These are phyloP conservation scores for Mortierella sp. DNA, from an alignment of 371 early-diverging fungal species.

Conservation along the genomic window DNA sequence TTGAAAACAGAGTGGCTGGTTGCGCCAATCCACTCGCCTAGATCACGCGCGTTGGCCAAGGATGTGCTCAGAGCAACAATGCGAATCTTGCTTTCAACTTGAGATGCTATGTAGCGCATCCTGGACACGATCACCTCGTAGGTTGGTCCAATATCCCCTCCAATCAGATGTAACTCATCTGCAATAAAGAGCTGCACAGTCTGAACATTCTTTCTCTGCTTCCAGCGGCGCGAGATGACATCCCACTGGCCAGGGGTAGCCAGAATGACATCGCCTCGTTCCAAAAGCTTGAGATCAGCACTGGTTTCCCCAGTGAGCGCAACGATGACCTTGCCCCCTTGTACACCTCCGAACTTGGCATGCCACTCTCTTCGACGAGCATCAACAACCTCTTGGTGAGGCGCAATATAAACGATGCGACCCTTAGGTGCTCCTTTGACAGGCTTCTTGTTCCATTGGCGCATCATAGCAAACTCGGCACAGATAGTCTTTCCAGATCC, in stretches of 20 bases:
- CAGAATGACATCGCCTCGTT: slow-evolving; percentile 91
- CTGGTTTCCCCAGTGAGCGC: slow-evolving; percentile 96
- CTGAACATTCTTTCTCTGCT: slow-evolving; percentile 92
- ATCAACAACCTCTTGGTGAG: slow-evolving; percentile 97
- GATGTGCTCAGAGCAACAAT: slow-evolving; percentile 92
- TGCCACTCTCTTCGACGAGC: slow-evolving; percentile 97
- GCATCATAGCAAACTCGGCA: slow-evolving; percentile 95
- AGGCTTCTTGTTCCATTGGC: slow-evolving; percentile 80
- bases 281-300: slow-evolving; percentile 88
- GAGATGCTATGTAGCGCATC: slow-evolving; percentile 92
- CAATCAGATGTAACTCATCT: slow-evolving; percentile 97
- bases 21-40: slow-evolving; percentile 97
- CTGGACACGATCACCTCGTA: slow-evolving; percentile 94
- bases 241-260: slow-evolving; percentile 99
- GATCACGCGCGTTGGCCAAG: slow-evolving; percentile 94
- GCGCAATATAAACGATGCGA: slow-evolving; percentile 96
- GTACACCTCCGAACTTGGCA: slow-evolving; percentile 76
- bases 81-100: slow-evolving; percentile 85
- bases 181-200: slow-evolving; percentile 92
- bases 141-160: slow-evolving; percentile 86
- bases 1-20: slow-evolving; percentile 84
- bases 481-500: slow-evolving; percentile 98
- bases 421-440: slow-evolving; percentile 47
- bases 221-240: slow-evolving; percentile 95
- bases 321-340: slow-evolving; percentile 87